Percentiles rank a stretch among this genome's conserved stretches.
Evolutionary conservation across 148 eudicot species (phyloP).

Genomic region (Euryodendron excelsum): DNA sequence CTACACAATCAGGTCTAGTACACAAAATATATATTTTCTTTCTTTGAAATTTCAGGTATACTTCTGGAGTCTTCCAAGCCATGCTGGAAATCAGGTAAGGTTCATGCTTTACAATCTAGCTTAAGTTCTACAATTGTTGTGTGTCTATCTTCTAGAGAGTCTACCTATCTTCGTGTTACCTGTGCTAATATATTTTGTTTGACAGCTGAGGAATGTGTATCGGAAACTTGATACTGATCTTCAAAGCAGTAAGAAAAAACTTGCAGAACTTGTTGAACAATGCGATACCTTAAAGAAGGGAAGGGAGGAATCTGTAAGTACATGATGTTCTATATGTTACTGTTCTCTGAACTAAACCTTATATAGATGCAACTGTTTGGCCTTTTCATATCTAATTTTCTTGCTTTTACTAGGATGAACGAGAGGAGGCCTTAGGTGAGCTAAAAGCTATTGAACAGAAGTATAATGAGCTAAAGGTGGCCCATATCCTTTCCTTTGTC

Average conservation of each 20-base stretch:
- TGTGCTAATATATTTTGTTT: conserved; percentile 1
- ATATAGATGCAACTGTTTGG: neutral
- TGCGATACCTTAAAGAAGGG: conserved; percentile 75
- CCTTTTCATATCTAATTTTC: conserved; percentile 20
- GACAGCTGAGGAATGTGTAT: conserved; percentile 71
- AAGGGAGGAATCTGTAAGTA: conserved; percentile 84
- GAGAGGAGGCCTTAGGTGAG: conserved; percentile 77
- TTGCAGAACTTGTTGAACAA: conserved; percentile 63
- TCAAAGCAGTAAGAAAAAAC: conserved; percentile 64
- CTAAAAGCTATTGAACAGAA: conserved; percentile 71
- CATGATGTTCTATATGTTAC: conserved; percentile 6
- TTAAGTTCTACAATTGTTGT: neutral
- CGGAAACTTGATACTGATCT: conserved; percentile 77
- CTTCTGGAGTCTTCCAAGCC: conserved; percentile 99
- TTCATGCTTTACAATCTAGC: conserved; percentile 10
- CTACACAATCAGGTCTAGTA: neutral
- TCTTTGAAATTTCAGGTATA: conserved; percentile 52
- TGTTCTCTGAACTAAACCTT: neutral
- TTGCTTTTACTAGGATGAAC: conserved; percentile 61
- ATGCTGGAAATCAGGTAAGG: conserved; percentile 96
- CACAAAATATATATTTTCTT: neutral
- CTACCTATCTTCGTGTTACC: conserved; percentile 8
- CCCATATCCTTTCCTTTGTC: conserved; percentile 8
- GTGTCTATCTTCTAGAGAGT: neutral
- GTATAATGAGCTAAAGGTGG: conserved; percentile 72